Percentiles rank a stretch among this genome's conserved stretches.
These are phyloP conservation scores for Candida adriatica DNA, from an alignment of 805 yeast genomes.

Conservation along the genomic window DNA sequence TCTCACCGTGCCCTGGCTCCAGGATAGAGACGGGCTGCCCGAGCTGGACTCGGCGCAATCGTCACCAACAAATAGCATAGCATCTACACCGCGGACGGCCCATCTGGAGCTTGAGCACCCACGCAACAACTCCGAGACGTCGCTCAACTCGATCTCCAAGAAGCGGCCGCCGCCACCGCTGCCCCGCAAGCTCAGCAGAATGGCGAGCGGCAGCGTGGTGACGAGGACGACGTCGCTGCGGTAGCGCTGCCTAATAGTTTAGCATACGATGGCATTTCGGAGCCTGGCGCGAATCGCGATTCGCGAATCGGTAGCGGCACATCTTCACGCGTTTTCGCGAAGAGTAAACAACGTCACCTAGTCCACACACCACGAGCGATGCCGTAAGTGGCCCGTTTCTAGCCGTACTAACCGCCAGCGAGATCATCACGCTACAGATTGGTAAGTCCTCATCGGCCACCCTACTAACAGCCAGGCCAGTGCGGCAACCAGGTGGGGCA, in stretches of 20 bases:
- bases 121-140: slow-evolving; percentile 26
- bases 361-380: too few species aligned
- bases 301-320: too few species aligned
- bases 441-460: slow-evolving; percentile 3
- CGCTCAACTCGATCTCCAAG: slow-evolving; percentile 28
- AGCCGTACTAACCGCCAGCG: too few species aligned
- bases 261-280: too few species aligned
- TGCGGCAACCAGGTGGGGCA: slow-evolving; percentile 96
- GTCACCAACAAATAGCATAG: slow-evolving; percentile 5
- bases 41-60: neutral
- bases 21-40: too few species aligned
- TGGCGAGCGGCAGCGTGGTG: slow-evolving; percentile 1
- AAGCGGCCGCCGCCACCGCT: slow-evolving; percentile 30
- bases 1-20: slow-evolving; percentile 25
- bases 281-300: too few species aligned
- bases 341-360: too few species aligned
- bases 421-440: slow-evolving; percentile 13
- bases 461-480: slow-evolving; percentile 41
- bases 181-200: slow-evolving; percentile 23
- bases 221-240: neutral
- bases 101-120: slow-evolving; percentile 3
- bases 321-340: too few species aligned
- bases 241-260: too few species aligned
- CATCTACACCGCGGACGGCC: slow-evolving; percentile 2
- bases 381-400: too few species aligned